A percentile compares a stretch with the other conserved stretches of the same genome.
Conservation (phyloP, 129 eudicot genomes). For the Centella asiatica region DNA sequence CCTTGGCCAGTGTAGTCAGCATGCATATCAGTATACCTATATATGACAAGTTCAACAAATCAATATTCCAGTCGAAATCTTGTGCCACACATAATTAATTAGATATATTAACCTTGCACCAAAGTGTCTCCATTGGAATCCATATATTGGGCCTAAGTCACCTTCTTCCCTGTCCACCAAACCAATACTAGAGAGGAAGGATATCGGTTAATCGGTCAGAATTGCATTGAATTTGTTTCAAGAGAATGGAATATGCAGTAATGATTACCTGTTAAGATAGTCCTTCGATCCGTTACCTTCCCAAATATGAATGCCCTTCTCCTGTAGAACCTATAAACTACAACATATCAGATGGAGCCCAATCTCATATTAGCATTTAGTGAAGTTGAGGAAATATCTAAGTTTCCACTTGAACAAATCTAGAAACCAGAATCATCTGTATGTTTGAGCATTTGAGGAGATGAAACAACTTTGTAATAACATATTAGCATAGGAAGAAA, state of each 20-base stretch:
- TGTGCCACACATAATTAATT: background rate
- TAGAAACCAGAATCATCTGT: background rate
- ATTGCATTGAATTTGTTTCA: background rate
- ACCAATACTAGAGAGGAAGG: conserved; percentile 52
- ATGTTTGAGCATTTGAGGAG: background rate
- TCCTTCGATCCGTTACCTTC: conserved; percentile 93
- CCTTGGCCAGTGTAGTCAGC: conserved; percentile 94
- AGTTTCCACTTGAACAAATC: background rate
- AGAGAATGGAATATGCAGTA: background rate
- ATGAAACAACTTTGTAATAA: background rate
- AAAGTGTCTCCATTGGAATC: conserved; percentile 97
- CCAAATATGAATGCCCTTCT: conserved; percentile 93
- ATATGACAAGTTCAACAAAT: conserved; percentile 13
- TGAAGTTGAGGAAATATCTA: background rate
- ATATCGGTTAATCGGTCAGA: background rate
- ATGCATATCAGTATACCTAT: conserved; percentile 82
- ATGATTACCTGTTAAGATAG: conserved; percentile 64
- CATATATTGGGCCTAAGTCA: conserved; percentile 90
- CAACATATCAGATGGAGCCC: background rate
- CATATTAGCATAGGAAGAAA: background rate
- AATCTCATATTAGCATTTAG: background rate
- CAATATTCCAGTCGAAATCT: conserved; percentile 3
- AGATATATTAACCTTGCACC: conserved; percentile 61
- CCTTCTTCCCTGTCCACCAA: conserved; percentile 87
- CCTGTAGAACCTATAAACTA: conserved; percentile 53